phyloP scores from a whole-genome alignment of 371 early-diverging fungal genomes.

The Dipsacomyces acuminosporus region DNA sequence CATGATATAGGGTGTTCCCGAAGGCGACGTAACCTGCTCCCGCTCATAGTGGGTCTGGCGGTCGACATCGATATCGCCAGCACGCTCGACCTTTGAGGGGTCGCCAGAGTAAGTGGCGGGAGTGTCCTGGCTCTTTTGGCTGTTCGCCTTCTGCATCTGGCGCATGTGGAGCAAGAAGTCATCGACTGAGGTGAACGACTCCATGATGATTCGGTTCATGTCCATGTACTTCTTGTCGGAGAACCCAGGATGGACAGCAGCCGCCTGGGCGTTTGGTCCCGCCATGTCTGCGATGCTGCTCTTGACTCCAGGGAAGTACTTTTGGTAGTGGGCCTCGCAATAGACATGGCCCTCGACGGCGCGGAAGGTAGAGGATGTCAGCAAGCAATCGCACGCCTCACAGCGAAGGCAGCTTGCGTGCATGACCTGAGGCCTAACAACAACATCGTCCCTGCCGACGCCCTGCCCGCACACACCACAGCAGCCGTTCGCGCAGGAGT shows the following conservation, averaged over 20 bases:
- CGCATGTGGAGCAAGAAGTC: constrained; percentile 48
- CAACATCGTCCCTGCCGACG: constrained; percentile 27
- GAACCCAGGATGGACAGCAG: constrained; percentile 22
- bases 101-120: constrained; percentile 18
- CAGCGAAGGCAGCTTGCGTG: constrained; percentile 45
- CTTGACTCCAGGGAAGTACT: constrained; percentile 15
- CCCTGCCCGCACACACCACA: constrained; percentile 43
- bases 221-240: constrained; percentile 33
- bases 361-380: constrained; percentile 45
- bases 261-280: constrained; percentile 11
- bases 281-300: background rate
- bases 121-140: background rate
- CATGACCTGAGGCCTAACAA: constrained; percentile 44
- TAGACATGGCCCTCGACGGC: constrained; percentile 43
- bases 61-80: constrained; percentile 43
- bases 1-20: constrained; percentile 46
- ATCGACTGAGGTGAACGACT: constrained; percentile 49
- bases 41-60: constrained; percentile 46
- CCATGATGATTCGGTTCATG: constrained; percentile 46
- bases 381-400: constrained; percentile 42
- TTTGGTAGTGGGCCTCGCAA: constrained; percentile 39
- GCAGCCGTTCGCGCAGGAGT: constrained; percentile 28
- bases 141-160: constrained; percentile 32
- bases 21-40: constrained; percentile 42
- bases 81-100: constrained; percentile 33